phyloP scores from a whole-genome alignment of 2,329 filamentous ascomycete species.

The Fusarium duplospermum region DNA sequence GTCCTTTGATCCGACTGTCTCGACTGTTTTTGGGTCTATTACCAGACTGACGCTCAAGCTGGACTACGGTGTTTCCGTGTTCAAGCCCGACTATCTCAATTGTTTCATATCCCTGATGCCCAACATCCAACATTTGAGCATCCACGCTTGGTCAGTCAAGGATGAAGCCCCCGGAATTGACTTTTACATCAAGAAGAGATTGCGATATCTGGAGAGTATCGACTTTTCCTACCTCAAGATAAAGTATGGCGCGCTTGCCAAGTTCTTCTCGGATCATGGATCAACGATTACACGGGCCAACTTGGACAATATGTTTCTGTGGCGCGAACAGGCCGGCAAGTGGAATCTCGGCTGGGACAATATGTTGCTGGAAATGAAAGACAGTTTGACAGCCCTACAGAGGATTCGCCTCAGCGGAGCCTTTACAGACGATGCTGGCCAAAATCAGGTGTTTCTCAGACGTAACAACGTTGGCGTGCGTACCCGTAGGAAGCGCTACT shows the following conservation, averaged over 20 bases:
- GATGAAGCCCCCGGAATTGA: constrained; percentile 16
- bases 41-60: constrained; percentile 21
- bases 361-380: constrained; percentile 28
- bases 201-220: constrained; percentile 35
- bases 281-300: constrained; percentile 25
- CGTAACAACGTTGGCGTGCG: background rate
- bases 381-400: constrained; percentile 11
- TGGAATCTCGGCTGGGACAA: constrained; percentile 28
- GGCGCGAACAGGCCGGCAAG: constrained; percentile 10
- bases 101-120: constrained; percentile 37
- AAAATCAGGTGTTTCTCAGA: constrained; percentile 23
- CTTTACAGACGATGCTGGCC: constrained; percentile 27
- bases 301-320: constrained; percentile 17
- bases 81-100: constrained; percentile 29
- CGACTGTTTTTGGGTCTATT: constrained; percentile 23
- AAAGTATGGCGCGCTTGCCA: constrained; percentile 28
- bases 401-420: constrained; percentile 13
- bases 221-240: constrained; percentile 23
- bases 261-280: constrained; percentile 26
- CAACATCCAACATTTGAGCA: constrained; percentile 28
- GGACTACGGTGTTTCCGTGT: constrained; percentile 8
- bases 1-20: background rate
- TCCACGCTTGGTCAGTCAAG: constrained; percentile 5
- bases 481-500: background rate
- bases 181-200: constrained; percentile 29